These are phyloP conservation scores for Apocynum venetum DNA, from an alignment of 257 asterid genomes.

Conservation along the genomic window DNA sequence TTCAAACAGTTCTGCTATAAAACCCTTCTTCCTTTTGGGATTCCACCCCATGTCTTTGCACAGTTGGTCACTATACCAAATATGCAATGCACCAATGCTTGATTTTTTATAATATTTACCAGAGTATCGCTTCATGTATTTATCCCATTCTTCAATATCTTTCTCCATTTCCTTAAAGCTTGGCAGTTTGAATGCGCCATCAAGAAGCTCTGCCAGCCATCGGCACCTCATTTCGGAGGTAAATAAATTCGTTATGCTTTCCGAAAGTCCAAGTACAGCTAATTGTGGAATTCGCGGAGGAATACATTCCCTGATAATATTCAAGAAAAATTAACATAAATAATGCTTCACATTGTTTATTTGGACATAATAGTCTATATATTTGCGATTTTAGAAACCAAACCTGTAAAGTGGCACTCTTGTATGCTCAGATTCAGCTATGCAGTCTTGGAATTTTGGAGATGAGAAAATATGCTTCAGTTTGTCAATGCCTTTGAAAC, in stretches of 20 bases:
- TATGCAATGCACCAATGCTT: no score
- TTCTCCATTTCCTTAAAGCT: constrained; percentile 41
- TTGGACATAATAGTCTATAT: no score
- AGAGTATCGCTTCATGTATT: constrained; percentile 31
- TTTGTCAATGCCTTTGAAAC: constrained; percentile 20
- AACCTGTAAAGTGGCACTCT: no score
- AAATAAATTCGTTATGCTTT: no score
- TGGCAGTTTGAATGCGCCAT: constrained; percentile 42
- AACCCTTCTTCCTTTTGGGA: no score
- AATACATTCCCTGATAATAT: constrained; percentile 35
- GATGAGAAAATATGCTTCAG: constrained; percentile 33
- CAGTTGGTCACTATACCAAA: no score
- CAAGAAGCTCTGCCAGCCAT: constrained; percentile 4
- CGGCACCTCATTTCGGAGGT: no score
- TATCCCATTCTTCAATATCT: constrained; percentile 1
- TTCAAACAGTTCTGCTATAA: no score
- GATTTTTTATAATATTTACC: constrained; percentile 17
- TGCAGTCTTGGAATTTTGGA: constrained; percentile 21
- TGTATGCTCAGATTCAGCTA: constrained; percentile 13
- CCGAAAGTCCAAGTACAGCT: constrained; percentile 34
- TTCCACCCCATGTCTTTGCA: no score
- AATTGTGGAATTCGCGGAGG: constrained; percentile 49
- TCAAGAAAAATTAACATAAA: no score
- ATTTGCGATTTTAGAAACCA: no score
- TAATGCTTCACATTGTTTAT: no score